Evolutionary conservation across 495 filamentous ascomycete species (phyloP).

Genomic region (Penicillium longicatenatum): DNA sequence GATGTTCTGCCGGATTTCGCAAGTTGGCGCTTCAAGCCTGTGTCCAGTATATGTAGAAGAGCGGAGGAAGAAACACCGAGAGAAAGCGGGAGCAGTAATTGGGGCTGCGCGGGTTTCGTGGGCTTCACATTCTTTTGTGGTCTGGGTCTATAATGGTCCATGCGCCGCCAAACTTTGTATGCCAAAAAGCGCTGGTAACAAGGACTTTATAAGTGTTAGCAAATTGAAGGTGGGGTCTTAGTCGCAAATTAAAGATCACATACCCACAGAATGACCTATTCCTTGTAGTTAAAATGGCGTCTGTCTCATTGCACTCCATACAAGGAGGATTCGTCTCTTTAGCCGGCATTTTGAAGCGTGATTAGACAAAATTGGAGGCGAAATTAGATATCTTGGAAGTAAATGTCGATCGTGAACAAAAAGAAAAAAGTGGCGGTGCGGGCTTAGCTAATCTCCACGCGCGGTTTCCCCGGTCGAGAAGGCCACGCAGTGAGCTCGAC

Average conservation of each 20-base stretch:
- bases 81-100: conserved; percentile 76
- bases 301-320: conserved; percentile 44
- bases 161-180: conserved; percentile 76
- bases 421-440: conserved; percentile 19
- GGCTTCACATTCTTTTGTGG: conserved; percentile 13
- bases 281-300: conserved; percentile 42
- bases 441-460: conserved; percentile 40
- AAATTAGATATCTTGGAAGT: conserved; percentile 7
- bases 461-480: conserved; percentile 38
- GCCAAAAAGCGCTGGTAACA: conserved; percentile 78
- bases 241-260: conserved; percentile 9
- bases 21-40: conserved; percentile 62
- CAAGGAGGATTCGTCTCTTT: conserved; percentile 38
- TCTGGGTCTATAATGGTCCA: conserved; percentile 59
- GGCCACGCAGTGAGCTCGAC: conserved; percentile 29
- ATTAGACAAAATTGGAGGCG: not conserved
- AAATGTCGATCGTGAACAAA: conserved; percentile 7
- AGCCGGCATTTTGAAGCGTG: conserved; percentile 36
- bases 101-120: conserved; percentile 38
- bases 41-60: conserved; percentile 73
- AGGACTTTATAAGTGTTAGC: conserved; percentile 44
- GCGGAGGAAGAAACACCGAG: conserved; percentile 80
- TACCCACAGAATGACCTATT: conserved; percentile 51
- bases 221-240: not conserved
- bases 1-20: conserved; percentile 47